Evolutionary conservation across 345 rosid species (phyloP).

Genomic region (Abelmoschus esculentus): DNA sequence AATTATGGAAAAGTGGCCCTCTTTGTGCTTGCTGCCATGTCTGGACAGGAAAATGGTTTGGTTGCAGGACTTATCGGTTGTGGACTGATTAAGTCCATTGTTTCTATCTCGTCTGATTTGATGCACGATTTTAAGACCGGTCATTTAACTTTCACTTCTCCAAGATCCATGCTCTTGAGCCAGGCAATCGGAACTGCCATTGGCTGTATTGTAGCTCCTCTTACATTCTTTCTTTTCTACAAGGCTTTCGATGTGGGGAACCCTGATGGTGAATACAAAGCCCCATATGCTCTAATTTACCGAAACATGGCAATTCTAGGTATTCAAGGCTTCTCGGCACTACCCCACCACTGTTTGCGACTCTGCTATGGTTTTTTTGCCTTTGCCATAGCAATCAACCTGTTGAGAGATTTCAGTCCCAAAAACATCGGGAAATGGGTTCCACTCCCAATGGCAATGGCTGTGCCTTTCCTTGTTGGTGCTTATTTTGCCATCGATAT

Average conservation of each 20-base stretch:
- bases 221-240: conserved; percentile 75
- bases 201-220: conserved; percentile 85
- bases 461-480: conserved; percentile 87
- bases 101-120: conserved; percentile 76
- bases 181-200: conserved; percentile 81
- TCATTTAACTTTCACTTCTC: conserved; percentile 86
- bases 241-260: conserved; percentile 87
- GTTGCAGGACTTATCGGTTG: conserved; percentile 87
- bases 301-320: conserved; percentile 94
- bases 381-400: conserved; percentile 61
- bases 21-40: conserved; percentile 68
- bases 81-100: conserved; percentile 80
- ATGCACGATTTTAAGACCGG: conserved; percentile 96
- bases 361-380: conserved; percentile 77
- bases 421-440: conserved; percentile 48
- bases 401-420: conserved; percentile 54
- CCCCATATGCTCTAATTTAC: conserved; percentile 84
- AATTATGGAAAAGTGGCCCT: conserved; percentile 91
- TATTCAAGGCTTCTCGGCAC: conserved; percentile 90
- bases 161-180: conserved; percentile 79
- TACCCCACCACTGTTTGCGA: conserved; percentile 74
- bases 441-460: conserved; percentile 98
- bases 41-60: conserved; percentile 59
- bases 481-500: conserved; percentile 83
- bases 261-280: conserved; percentile 87